Evolutionary conservation across 768 basidiomycete genomes (phyloP).

Genomic region (Hydnum rufescens): DNA sequence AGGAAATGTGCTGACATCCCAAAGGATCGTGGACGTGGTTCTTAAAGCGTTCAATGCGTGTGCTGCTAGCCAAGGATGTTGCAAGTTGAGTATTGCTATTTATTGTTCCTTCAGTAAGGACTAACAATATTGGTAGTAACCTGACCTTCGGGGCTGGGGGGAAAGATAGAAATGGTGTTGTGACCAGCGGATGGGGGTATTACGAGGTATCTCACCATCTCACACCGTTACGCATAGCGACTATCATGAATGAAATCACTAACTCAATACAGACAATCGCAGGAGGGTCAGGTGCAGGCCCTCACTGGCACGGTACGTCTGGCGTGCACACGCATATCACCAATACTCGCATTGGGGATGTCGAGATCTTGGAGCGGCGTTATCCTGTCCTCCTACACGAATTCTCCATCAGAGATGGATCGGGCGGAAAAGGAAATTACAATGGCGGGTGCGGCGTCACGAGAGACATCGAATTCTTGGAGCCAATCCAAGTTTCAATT

Average conservation of each 20-base stretch:
- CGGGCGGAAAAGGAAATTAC: constrained; percentile 52
- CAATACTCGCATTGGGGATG: constrained; percentile 81
- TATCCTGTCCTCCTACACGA: constrained; percentile 80
- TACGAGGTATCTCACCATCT: constrained; percentile 34
- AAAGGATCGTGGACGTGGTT: constrained; percentile 88
- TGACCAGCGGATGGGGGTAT: constrained; percentile 73
- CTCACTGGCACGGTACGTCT: constrained; percentile 76
- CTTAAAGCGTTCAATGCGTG: constrained; percentile 81
- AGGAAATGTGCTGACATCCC: constrained; percentile 79
- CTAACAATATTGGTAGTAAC: constrained; percentile 29
- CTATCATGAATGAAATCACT: constrained; percentile 8
- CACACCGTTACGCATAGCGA: background rate
- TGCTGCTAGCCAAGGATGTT: constrained; percentile 85
- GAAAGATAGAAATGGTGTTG: constrained; percentile 61
- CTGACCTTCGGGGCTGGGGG: constrained; percentile 78
- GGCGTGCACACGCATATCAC: constrained; percentile 91
- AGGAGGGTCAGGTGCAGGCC: constrained; percentile 83
- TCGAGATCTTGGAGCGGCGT: constrained; percentile 81
- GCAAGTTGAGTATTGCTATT: constrained; percentile 37
- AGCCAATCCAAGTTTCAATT: constrained; percentile 71
- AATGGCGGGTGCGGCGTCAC: constrained; percentile 70
- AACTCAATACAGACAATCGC: constrained; percentile 57
- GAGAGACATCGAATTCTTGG: constrained; percentile 64
- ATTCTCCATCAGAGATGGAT: constrained; percentile 54
- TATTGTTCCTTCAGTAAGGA: background rate